These are phyloP conservation scores for Phytophthora hybrid DNA, from an alignment of 352 stramenopile genomes.

Conservation along the genomic window DNA sequence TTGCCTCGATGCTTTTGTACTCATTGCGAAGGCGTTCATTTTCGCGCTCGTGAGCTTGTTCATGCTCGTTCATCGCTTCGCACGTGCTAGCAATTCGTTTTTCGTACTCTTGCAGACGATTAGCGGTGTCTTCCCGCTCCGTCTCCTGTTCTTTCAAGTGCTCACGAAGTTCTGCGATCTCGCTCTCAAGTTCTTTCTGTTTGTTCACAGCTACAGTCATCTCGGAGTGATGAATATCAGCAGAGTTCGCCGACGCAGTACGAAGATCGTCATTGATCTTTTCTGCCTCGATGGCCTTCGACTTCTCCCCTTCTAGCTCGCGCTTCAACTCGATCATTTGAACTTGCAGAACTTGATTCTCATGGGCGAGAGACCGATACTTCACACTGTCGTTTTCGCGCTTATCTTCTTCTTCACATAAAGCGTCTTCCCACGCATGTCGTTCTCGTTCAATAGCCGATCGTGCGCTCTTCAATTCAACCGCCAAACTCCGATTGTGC, in stretches of 20 bases:
- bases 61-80: slow-evolving; percentile 73
- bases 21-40: slow-evolving; percentile 53
- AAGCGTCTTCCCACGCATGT: slow-evolving; percentile 37
- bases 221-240: slow-evolving; percentile 26
- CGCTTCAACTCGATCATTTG: slow-evolving; percentile 43
- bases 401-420: slow-evolving; percentile 39
- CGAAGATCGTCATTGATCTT: slow-evolving; percentile 25
- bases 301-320: slow-evolving; percentile 35
- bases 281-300: slow-evolving; percentile 18
- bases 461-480: slow-evolving; percentile 32
- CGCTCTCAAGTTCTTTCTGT: slow-evolving; percentile 36
- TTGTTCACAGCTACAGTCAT: slow-evolving; percentile 21
- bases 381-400: slow-evolving; percentile 35
- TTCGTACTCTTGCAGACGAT: slow-evolving; percentile 79
- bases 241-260: slow-evolving; percentile 20
- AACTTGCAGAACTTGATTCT: slow-evolving; percentile 39
- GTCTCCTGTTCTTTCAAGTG: slow-evolving; percentile 57
- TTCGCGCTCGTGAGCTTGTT: slow-evolving; percentile 68
- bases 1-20: slow-evolving; percentile 40
- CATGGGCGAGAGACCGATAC: slow-evolving; percentile 45
- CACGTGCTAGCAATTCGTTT: slow-evolving; percentile 72
- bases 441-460: slow-evolving; percentile 37
- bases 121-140: slow-evolving; percentile 72
- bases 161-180: slow-evolving; percentile 41
- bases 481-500: slow-evolving; percentile 24